Percentiles rank a stretch among this genome's conserved stretches.
phyloP scores from a whole-genome alignment of 1,284 basidiomycete genomes.

The Cryptococcus hybrid region DNA sequence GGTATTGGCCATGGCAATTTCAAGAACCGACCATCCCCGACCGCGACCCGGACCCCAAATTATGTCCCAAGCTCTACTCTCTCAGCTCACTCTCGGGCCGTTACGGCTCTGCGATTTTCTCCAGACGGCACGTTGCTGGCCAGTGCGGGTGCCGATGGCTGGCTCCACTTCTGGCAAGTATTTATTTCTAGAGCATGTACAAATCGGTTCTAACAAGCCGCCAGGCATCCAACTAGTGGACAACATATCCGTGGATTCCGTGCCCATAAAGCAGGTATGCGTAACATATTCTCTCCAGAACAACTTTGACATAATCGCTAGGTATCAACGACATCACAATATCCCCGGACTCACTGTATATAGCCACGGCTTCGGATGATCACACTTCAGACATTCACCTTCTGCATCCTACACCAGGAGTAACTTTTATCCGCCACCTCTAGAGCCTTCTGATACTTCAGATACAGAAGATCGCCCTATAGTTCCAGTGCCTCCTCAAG shows the following conservation, averaged over 20 bases:
- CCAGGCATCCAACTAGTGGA: slow-evolving; percentile 33
- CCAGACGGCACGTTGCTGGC: slow-evolving; percentile 51
- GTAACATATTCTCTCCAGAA: neutral
- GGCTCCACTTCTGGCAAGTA: slow-evolving; percentile 44
- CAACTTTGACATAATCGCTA: slow-evolving; percentile 6
- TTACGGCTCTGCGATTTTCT: slow-evolving; percentile 53
- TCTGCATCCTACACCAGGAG: slow-evolving; percentile 9
- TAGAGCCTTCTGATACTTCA: neutral
- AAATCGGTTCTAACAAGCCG: neutral
- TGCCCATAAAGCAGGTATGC: slow-evolving; percentile 35
- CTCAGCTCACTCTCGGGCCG: slow-evolving; percentile 48
- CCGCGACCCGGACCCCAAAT: neutral
- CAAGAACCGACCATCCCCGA: neutral
- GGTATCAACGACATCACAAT: slow-evolving; percentile 88
- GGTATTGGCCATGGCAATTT: too few species aligned
- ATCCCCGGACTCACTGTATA: slow-evolving; percentile 72
- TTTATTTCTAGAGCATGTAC: neutral
- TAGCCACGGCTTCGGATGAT: slow-evolving; percentile 90
- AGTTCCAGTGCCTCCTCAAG: neutral
- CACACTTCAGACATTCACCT: slow-evolving; percentile 69
- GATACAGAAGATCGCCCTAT: too few species aligned
- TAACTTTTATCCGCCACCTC: neutral
- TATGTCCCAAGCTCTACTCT: slow-evolving; percentile 16
- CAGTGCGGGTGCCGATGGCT: slow-evolving; percentile 51
- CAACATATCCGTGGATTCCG: slow-evolving; percentile 26